These are phyloP conservation scores for Saitozyma sp. DNA, from an alignment of 768 basidiomycete species.

Conservation along the genomic window DNA sequence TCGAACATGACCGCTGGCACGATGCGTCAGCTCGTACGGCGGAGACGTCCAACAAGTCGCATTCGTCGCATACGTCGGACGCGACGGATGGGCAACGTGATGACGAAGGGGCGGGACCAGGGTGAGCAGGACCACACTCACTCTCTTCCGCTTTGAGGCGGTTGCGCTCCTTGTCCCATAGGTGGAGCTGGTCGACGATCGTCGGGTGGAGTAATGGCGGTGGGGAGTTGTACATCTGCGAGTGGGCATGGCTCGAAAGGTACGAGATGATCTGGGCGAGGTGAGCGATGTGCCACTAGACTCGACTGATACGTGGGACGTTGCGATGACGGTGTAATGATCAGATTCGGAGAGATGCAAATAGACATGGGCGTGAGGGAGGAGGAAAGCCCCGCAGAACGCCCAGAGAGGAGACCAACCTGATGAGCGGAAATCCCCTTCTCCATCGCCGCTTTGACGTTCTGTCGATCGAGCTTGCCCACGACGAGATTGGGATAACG, in stretches of 20 bases:
- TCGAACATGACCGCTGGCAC: slow-evolving; percentile 44
- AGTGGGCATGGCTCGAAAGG: slow-evolving; percentile 89
- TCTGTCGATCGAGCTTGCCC: slow-evolving; percentile 89
- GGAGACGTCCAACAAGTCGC: background rate
- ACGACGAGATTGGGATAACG: slow-evolving; percentile 97
- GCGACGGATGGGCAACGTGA: too few species aligned
- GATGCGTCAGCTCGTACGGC: background rate
- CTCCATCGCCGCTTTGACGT: slow-evolving; percentile 86
- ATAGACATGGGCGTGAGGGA: too few species aligned
- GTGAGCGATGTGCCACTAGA: background rate
- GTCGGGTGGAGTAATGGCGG: slow-evolving; percentile 87
- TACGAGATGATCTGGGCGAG: slow-evolving; percentile 83
- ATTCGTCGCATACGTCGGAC: too few species aligned
- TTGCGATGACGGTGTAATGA: too few species aligned
- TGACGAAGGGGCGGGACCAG: slow-evolving; percentile 1
- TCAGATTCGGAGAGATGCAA: too few species aligned
- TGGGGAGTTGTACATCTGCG: slow-evolving; percentile 89
- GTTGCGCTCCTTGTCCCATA: slow-evolving; percentile 96
- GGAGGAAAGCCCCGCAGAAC: background rate
- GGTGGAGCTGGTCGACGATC: slow-evolving; percentile 93
- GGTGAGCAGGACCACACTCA: slow-evolving; percentile 50
- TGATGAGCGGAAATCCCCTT: slow-evolving; percentile 97
- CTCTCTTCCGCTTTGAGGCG: slow-evolving; percentile 85
- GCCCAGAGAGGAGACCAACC: slow-evolving; percentile 54
- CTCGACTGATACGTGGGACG: background rate